Evolutionary conservation across 371 early-diverging fungal genomes (phyloP).

Genomic region (Rhizopus arrhizus): DNA sequence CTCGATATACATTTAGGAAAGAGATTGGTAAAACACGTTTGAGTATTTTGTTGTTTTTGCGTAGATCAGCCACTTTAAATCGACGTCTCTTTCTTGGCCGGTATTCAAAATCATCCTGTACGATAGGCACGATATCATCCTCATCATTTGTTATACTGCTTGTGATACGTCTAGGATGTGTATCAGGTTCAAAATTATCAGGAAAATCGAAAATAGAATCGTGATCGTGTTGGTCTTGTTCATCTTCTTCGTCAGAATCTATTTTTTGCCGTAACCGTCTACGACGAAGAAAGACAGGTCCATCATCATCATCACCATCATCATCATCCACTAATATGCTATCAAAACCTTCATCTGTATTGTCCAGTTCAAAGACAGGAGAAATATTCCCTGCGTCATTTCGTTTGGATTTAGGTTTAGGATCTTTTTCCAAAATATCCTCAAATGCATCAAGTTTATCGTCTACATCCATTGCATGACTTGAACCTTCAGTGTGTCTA

Average conservation of each 20-base stretch:
- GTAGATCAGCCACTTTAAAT: neutral
- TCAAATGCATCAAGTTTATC: neutral
- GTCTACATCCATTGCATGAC: neutral
- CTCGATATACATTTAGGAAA: constrained; percentile 14
- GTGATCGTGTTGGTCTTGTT: neutral
- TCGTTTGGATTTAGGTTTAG: neutral
- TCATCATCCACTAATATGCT: neutral
- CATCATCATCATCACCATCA: neutral
- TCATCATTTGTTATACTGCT: neutral
- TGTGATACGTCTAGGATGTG: neutral
- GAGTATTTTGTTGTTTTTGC: constrained; percentile 4
- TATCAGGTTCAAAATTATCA: neutral
- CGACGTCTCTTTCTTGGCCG: constrained; percentile 6
- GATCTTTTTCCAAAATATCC: neutral
- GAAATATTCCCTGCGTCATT: neutral
- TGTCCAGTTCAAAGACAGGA: neutral
- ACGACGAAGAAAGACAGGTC: neutral
- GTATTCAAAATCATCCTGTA: constrained; percentile 10
- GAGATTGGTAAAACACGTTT: constrained; percentile 21
- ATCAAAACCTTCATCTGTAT: neutral
- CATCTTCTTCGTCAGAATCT: constrained; percentile 2
- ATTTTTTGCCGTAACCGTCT: neutral
- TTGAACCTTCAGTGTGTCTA: neutral
- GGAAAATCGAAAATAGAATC: constrained; percentile 15
- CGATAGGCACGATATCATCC: constrained; percentile 4